These are phyloP conservation scores for Babesia gibsoni DNA, from an alignment of 169 alveolate genomes.

Conservation along the genomic window DNA sequence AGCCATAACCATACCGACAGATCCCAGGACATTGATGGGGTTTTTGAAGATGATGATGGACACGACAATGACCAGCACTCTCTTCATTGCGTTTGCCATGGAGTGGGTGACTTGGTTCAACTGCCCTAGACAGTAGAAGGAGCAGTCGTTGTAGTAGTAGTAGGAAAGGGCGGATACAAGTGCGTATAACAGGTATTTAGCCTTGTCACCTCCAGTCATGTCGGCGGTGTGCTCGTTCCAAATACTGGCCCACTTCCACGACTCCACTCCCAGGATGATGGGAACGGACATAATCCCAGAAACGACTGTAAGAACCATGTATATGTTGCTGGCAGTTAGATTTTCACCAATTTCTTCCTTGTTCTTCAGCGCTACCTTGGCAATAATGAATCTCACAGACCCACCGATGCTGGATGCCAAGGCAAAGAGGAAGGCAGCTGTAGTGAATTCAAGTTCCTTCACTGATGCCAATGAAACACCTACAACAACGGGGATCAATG, in stretches of 20 bases:
- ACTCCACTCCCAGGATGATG: constrained; percentile 66
- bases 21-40: constrained; percentile 72
- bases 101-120: constrained; percentile 82
- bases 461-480: constrained; percentile 78
- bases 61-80: constrained; percentile 76
- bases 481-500: constrained; percentile 71
- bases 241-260: constrained; percentile 41
- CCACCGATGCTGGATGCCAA: constrained; percentile 78
- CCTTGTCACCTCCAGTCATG: constrained; percentile 33
- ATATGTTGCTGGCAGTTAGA: constrained; percentile 69
- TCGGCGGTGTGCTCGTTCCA: constrained; percentile 57
- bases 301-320: constrained; percentile 72
- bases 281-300: constrained; percentile 75
- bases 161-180: constrained; percentile 73
- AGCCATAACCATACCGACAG: constrained; percentile 75
- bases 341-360: constrained; percentile 71
- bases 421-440: constrained; percentile 77
- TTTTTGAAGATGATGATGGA: constrained; percentile 72
- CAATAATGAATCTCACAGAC: constrained; percentile 66
- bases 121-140: constrained; percentile 76
- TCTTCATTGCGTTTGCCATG: constrained; percentile 78
- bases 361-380: constrained; percentile 73
- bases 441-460: constrained; percentile 75
- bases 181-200: constrained; percentile 14
- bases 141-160: constrained; percentile 76